Base-by-base conservation (phyloP, 164 flowering plant genomes). In the Dillenia suffruticosa region DNA sequence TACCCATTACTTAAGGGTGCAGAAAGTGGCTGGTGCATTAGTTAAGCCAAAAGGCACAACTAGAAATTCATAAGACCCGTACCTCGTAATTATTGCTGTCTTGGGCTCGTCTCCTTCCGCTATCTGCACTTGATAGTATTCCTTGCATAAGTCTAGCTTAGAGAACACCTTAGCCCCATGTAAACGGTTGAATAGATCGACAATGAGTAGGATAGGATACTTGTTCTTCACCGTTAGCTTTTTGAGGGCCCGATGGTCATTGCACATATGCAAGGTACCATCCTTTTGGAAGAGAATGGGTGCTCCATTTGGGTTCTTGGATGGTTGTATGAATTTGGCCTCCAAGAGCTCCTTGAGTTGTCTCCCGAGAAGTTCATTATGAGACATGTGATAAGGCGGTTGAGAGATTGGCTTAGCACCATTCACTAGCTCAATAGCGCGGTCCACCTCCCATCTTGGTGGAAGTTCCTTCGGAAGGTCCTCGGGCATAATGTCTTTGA, bases 311-410 rank as follows among this genome's bases (percentile, higher is more conserved):
- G 15, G 63, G 2, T 44, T 15, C 51, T 47, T 60, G n/a, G 54
- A 60, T 7, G 63, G 54, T 46, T 26, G 54, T 13, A 49, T 49
- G 32, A 15, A 60, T 1, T 53, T 43, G 5, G 44, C 63, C 17
- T 60, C 63, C 32, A 60, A 43, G 12, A 49, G 44, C 2, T 60
- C 52, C 14, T 60, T 49, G 15, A 60, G 63, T 60, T 60, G 54
- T 16, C 44, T 19, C 11, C 44, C 10, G 0, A 49, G 15, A 24
- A 60, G 49, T 12, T 59, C 26, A 22, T 44, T 9, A 3, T 49
- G 49, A 12, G 47, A 12, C 14, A 57, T 17, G 2, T 7, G 2
- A 40, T 57, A 58, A 1, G 50, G 62, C 12, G 50, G 50, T 17
- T 11, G 0, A 3, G 50, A 32, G n/a, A 50, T 50, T 10, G 0